Base-by-base conservation (phyloP, 148 eudicot genomes). In the Chenopodium berlandieri region DNA sequence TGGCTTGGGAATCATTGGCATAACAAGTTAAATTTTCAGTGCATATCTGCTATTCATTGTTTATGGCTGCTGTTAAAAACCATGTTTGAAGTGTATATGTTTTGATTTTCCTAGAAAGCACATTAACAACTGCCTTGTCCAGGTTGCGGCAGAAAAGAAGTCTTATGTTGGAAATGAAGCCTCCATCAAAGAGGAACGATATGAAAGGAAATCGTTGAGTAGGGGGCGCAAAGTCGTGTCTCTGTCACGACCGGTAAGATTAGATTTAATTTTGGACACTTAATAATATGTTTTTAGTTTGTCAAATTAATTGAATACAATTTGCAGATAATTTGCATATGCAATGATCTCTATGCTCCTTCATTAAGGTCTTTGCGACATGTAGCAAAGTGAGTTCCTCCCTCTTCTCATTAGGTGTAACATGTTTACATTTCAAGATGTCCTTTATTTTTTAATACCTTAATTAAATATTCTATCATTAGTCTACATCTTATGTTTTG, bases 341-440 rank as follows among this genome's bases (percentile, higher is more conserved):
- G 99, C 80, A 96, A 96, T 90, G 98, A 96, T 80, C 90, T 96
- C 73, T 96, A 96, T 89, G 95, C 98, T 69, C 97, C 99, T 86
- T 88, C 97, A 71, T 86, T 96, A 83, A 92, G 98, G 87, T 90
- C 97, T 81, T 87, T 96, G 87, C 99, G 98, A 68, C 93, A 92
- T 76, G 89, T 92, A 88, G 99, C 99, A 85, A 92, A 91, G 99
- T 94, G 88, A 91, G 98, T 86, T 58, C 63, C 16, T 74, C 40
- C 34, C 62, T 78, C 74, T 75, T 52, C 47, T 58, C 48, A 65
- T 63, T 44, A 34, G 44, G 48, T 69, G 4, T 78, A 34, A 23
- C 7, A n/a, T 80, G 56, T 60, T 40, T 40, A 40, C 58, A 64
- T 20, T 56, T 14, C 58, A 34, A 56, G 19, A 56, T 20, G 46